Conservation (phyloP, 768 basidiomycete species). For the Boletus subparvulus region DNA sequence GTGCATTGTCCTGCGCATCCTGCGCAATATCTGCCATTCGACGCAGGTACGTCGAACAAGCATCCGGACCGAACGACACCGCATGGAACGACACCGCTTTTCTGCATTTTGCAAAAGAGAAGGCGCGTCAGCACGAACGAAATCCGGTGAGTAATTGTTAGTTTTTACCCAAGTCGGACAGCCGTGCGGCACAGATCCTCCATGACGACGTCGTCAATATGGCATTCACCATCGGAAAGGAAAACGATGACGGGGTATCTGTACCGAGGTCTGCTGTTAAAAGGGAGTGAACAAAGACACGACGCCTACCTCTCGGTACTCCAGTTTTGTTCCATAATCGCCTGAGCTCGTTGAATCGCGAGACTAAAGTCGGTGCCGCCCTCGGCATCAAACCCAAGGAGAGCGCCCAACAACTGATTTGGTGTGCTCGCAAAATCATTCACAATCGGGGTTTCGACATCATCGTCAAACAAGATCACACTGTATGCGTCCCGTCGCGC, state of each 20-base stretch:
- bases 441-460: slow-evolving; percentile 23
- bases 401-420: slow-evolving; percentile 39
- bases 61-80: slow-evolving; percentile 50
- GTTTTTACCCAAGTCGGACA: slow-evolving; percentile 43
- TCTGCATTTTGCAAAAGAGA: slow-evolving; percentile 27
- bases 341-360: slow-evolving; percentile 39
- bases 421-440: slow-evolving; percentile 51
- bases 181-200: slow-evolving; percentile 44
- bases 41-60: slow-evolving; percentile 30
- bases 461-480: slow-evolving; percentile 45
- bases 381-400: slow-evolving; percentile 36
- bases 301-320: slow-evolving; percentile 46
- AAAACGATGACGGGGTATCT: slow-evolving; percentile 42
- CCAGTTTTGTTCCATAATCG: slow-evolving; percentile 47
- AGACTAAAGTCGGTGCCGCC: slow-evolving; percentile 45
- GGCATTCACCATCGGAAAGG: slow-evolving; percentile 48
- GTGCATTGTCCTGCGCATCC: slow-evolving; percentile 45
- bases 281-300: not conserved
- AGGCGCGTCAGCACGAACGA: not conserved
- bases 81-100: slow-evolving; percentile 58
- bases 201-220: slow-evolving; percentile 36
- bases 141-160: rapidly evolving
- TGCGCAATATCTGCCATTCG: slow-evolving; percentile 54
- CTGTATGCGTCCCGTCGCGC: slow-evolving; percentile 55
- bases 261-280: slow-evolving; percentile 7